Conservation (phyloP, 257 asterid genomes). For the Plectranthus barbatus region DNA sequence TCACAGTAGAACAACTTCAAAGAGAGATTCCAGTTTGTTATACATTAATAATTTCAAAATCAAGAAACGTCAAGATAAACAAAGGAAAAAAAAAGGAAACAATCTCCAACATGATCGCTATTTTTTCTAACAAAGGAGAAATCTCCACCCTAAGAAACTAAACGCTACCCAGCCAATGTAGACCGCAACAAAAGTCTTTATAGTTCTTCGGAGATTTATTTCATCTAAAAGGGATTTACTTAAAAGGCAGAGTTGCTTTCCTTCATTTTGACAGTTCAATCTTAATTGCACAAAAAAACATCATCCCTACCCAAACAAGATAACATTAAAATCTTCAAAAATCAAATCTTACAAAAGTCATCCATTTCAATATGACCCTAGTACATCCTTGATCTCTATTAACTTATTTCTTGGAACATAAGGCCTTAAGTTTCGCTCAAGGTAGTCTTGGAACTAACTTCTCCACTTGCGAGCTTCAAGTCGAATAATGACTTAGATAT, state of each 20-base stretch:
- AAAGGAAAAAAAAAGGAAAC: background rate
- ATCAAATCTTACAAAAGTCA: background rate
- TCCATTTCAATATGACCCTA: background rate
- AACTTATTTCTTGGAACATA: background rate
- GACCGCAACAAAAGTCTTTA: background rate
- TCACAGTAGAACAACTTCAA: too few species aligned
- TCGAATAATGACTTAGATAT: too few species aligned
- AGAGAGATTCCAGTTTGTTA: too few species aligned
- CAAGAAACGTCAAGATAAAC: background rate
- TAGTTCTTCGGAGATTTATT: background rate
- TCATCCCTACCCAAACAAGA: background rate
- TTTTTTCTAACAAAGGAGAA: background rate
- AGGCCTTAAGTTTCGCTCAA: background rate
- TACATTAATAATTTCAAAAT: background rate
- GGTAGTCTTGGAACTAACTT: too few species aligned
- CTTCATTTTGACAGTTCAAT: too few species aligned
- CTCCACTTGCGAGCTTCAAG: too few species aligned
- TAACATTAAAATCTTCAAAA: background rate
- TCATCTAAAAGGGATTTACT: background rate
- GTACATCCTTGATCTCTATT: background rate
- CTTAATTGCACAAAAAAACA: too few species aligned
- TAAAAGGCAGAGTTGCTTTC: background rate
- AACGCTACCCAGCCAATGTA: background rate
- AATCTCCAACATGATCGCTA: background rate
- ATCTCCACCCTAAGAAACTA: background rate